Conservation (phyloP, 2,329 filamentous ascomycete genomes). For the Aspergillus ustus region DNA sequence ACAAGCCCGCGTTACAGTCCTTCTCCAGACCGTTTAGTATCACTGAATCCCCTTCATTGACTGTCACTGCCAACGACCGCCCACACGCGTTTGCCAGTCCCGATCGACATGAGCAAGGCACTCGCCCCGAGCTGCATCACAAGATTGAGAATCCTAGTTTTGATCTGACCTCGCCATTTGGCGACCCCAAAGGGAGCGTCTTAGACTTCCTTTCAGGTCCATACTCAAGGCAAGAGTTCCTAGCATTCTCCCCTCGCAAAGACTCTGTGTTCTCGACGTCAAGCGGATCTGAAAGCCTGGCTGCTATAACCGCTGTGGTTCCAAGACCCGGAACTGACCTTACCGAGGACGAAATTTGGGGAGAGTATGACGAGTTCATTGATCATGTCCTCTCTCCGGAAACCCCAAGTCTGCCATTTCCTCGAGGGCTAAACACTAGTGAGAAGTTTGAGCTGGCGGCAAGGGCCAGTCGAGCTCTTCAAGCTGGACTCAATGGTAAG, state of each 20-base stretch:
- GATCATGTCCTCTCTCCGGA: constrained; percentile 66
- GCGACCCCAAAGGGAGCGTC: constrained; percentile 37
- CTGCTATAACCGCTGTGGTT: constrained; percentile 68
- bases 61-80: constrained; percentile 32
- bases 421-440: constrained; percentile 22
- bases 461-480: constrained; percentile 44
- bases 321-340: constrained; percentile 66
- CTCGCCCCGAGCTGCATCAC: neutral
- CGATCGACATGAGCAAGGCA: constrained; percentile 19
- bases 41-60: constrained; percentile 49
- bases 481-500: constrained; percentile 38
- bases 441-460: constrained; percentile 43
- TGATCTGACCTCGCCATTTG: constrained; percentile 39
- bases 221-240: constrained; percentile 63
- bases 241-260: constrained; percentile 74
- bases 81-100: constrained; percentile 30
- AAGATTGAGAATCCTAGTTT: constrained; percentile 17
- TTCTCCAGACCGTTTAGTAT: constrained; percentile 81
- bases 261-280: constrained; percentile 71
- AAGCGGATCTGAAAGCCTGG: constrained; percentile 66
- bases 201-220: constrained; percentile 43
- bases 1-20: constrained; percentile 72
- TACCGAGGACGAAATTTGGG: constrained; percentile 87
- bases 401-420: constrained; percentile 26
- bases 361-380: constrained; percentile 89